phyloP scores from a whole-genome alignment of 225 moss, liverwort and hornwort genomes.

The Anthoceros angustus region DNA sequence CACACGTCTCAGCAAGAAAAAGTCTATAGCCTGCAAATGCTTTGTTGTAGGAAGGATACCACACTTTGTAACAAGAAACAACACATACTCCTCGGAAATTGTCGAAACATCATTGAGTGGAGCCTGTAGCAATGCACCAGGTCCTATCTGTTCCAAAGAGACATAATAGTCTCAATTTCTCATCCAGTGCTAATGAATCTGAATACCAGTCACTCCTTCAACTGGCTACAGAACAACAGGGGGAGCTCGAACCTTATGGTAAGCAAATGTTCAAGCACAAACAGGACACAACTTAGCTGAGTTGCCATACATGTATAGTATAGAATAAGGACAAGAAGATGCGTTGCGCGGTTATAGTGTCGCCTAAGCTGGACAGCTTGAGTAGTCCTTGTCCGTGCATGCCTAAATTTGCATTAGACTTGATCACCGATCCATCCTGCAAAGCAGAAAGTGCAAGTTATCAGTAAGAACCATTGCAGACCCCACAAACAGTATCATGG shows the following conservation, averaged over 20 bases:
- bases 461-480: slow-evolving; percentile 7
- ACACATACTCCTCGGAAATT: slow-evolving; percentile 65
- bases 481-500: background rate
- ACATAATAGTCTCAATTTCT: background rate
- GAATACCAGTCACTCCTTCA: background rate
- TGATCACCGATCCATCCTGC: slow-evolving; percentile 75
- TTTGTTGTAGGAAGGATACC: background rate
- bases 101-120: slow-evolving; percentile 77
- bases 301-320: slow-evolving; percentile 53
- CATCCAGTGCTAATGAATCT: slow-evolving; percentile 3
- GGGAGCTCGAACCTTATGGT: background rate
- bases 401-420: slow-evolving; percentile 74
- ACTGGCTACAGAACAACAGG: slow-evolving; percentile 1
- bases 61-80: background rate
- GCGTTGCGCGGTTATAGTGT: slow-evolving; percentile 60
- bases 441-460: slow-evolving; percentile 10
- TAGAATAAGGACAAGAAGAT: slow-evolving; percentile 89
- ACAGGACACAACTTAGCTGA: slow-evolving; percentile 1
- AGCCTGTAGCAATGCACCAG: slow-evolving; percentile 72
- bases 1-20: background rate
- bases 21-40: background rate
- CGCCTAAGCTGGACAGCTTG: slow-evolving; percentile 65
- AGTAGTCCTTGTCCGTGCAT: slow-evolving; percentile 92
- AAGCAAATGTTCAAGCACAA: background rate
- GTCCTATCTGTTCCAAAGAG: slow-evolving; percentile 47